Evolutionary conservation across 1,139 yeast species (phyloP).

Genomic region (Sugiyamaella xylanicola): DNA sequence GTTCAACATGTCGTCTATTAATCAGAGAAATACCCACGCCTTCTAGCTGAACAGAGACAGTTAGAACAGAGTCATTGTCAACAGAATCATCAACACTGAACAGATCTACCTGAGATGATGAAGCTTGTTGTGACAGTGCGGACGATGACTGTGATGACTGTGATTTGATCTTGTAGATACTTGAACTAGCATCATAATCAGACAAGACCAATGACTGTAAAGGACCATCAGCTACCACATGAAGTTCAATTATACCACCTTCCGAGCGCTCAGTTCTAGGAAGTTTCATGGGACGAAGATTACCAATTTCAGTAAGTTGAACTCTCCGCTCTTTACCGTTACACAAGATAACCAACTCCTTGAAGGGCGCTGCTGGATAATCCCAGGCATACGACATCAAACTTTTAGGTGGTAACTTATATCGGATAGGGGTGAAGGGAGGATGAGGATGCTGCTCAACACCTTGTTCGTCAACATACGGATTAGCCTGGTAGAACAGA

Average conservation of each 20-base stretch:
- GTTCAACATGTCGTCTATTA: conserved; percentile 69
- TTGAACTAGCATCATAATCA: conserved; percentile 74
- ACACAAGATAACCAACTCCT: conserved; percentile 75
- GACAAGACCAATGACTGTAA: conserved; percentile 84
- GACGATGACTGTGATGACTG: conserved; percentile 20
- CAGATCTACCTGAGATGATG: conserved; percentile 43
- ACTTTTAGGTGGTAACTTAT: conserved; percentile 81
- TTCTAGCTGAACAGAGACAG: conserved; percentile 67
- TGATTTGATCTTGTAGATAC: conserved; percentile 59
- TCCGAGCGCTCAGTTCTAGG: conserved; percentile 50
- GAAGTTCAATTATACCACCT: conserved; percentile 70
- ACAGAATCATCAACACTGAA: conserved; percentile 71
- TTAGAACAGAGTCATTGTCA: conserved; percentile 53
- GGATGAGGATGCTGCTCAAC: conserved; percentile 45
- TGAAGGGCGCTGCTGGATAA: conserved; percentile 85
- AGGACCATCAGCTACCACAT: conserved; percentile 96
- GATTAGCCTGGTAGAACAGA: conserved; percentile 82
- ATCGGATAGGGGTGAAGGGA: conserved; percentile 55
- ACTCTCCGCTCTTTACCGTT: conserved; percentile 72
- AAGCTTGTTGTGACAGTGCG: conserved; percentile 14
- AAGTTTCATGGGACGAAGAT: conserved; percentile 78
- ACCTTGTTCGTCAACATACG: conserved; percentile 73
- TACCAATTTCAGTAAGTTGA: conserved; percentile 91
- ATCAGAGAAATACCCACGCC: conserved; percentile 90
- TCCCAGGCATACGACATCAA: conserved; percentile 99